Conservation (phyloP, 2,329 filamentous ascomycete species). For the Xylaria sp. region DNA sequence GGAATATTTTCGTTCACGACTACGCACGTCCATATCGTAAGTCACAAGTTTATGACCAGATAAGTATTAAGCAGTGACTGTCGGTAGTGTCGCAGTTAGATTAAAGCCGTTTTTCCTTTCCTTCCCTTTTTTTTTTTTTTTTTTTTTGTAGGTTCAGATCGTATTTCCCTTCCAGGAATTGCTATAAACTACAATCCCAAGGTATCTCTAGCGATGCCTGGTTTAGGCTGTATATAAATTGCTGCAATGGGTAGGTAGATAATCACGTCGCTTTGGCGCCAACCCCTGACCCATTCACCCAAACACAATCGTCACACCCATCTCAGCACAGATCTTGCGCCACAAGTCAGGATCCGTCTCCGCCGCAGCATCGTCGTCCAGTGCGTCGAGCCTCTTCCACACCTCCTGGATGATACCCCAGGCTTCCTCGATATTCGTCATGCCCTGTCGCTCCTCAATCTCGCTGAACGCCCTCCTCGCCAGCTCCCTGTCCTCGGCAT, state of each 20-base stretch:
- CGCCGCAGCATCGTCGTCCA: conserved; percentile 33
- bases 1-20: background rate
- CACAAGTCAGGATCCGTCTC: conserved; percentile 52
- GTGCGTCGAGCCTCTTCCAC: conserved; percentile 57
- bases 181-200: no score
- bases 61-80: no score
- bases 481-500: conserved; percentile 54
- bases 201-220: no score
- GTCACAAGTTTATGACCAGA: background rate
- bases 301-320: conserved; percentile 65
- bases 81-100: no score
- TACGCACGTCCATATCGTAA: background rate
- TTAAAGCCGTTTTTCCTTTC: no score
- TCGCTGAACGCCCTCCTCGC: conserved; percentile 58
- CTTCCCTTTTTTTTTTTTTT: no score
- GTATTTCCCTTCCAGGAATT: no score
- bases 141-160: no score
- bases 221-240: no score
- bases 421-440: conserved; percentile 67
- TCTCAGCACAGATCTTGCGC: conserved; percentile 62
- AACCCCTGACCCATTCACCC: no score
- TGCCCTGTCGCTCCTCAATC: conserved; percentile 63
- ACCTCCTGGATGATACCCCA: conserved; percentile 67
- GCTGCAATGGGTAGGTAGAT: no score
- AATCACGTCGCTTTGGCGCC: no score